Evolutionary conservation across 2,329 filamentous ascomycete genomes (phyloP).

Genomic region (Incumbomyces lentus): DNA sequence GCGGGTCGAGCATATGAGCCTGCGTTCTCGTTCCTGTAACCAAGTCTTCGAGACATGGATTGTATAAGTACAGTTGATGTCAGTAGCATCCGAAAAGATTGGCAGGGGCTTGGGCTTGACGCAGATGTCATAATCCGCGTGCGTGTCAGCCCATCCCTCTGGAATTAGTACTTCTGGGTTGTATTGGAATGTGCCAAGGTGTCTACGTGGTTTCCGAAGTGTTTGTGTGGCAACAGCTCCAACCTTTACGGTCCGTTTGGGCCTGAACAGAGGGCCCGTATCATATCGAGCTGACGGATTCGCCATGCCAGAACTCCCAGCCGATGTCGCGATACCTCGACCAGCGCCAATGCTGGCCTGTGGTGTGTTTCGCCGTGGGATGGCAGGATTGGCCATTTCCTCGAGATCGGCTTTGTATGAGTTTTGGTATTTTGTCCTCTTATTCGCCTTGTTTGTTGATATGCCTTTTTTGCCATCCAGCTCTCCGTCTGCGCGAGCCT

Average conservation of each 20-base stretch:
- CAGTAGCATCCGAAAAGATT: slow-evolving; percentile 51
- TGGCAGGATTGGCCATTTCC: slow-evolving; percentile 7
- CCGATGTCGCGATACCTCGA: slow-evolving; percentile 11
- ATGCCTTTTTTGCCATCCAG: slow-evolving; percentile 27
- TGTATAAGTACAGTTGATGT: slow-evolving; percentile 83
- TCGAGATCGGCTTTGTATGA: slow-evolving; percentile 20
- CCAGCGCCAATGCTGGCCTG: slow-evolving; percentile 8
- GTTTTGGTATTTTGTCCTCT: slow-evolving; percentile 18
- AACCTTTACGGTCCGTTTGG: slow-evolving; percentile 57
- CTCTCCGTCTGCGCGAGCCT: slow-evolving; percentile 54
- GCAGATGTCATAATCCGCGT: slow-evolving; percentile 47
- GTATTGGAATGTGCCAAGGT: slow-evolving; percentile 79
- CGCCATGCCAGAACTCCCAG: neutral
- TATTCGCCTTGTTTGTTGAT: slow-evolving; percentile 9
- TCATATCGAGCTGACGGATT: slow-evolving; percentile 7
- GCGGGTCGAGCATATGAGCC: slow-evolving; percentile 71
- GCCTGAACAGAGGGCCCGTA: slow-evolving; percentile 41
- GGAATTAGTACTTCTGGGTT: slow-evolving; percentile 51
- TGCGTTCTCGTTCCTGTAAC: slow-evolving; percentile 57
- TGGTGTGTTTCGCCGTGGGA: slow-evolving; percentile 9
- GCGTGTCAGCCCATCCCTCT: slow-evolving; percentile 17
- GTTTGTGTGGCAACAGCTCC: slow-evolving; percentile 63
- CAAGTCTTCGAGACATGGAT: slow-evolving; percentile 76
- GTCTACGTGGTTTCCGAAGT: slow-evolving; percentile 58
- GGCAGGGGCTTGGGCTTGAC: slow-evolving; percentile 63